phyloP scores from a whole-genome alignment of 306 rosid genomes.

The Acacia acuminata region DNA sequence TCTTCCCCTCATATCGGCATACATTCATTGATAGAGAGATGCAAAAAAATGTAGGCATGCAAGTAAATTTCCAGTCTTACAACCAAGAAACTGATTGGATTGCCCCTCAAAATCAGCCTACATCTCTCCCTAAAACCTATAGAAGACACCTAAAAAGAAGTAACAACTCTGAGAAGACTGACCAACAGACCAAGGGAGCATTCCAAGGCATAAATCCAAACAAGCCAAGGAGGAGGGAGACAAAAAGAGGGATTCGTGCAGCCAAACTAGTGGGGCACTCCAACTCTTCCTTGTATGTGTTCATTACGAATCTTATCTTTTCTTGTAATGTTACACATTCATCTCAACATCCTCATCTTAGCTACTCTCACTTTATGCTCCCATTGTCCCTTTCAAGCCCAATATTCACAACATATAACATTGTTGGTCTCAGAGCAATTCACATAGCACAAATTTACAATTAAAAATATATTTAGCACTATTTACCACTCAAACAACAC shows the following conservation, averaged over 20 bases:
- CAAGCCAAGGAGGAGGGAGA: neutral
- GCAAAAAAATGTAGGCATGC: neutral
- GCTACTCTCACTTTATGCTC: neutral
- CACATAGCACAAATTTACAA: neutral
- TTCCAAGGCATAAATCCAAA: neutral
- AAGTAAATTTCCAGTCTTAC: conserved; percentile 10
- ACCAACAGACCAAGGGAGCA: neutral
- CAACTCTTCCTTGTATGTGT: neutral
- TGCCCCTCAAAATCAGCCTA: neutral
- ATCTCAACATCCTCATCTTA: neutral
- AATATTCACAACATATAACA: no score
- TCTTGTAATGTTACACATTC: no score
- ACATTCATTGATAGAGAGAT: conserved; percentile 1
- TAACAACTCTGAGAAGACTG: neutral
- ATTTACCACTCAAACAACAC: no score
- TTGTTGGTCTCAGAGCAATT: neutral
- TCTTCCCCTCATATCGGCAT: neutral
- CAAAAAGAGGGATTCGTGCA: neutral
- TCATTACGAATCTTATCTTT: neutral
- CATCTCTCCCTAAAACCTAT: neutral
- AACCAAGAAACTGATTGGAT: conserved; percentile 17
- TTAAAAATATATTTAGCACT: neutral
- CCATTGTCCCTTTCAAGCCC: neutral
- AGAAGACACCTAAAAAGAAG: neutral
- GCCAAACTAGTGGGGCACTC: neutral